phyloP scores from a whole-genome alignment of 306 rosid genomes.

The Begonia peltatifolia region DNA sequence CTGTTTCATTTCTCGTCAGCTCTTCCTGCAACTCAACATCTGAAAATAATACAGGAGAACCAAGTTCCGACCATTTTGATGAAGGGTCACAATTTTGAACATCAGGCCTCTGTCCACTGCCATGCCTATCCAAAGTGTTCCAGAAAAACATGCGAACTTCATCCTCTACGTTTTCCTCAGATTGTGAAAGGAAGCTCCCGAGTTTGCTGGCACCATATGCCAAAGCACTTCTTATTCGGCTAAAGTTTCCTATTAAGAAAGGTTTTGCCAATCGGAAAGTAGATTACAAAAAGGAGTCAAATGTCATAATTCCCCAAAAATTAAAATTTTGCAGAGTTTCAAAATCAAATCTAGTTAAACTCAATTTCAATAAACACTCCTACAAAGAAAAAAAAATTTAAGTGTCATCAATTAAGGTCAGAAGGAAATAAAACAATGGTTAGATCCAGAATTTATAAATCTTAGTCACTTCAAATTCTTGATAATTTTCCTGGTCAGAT shows the following conservation, averaged over 20 bases:
- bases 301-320: neutral
- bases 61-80: neutral
- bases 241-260: constrained; percentile 50
- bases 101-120: constrained; percentile 31
- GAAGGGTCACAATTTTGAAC: constrained; percentile 7
- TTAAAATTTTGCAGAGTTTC: neutral
- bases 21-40: constrained; percentile 6
- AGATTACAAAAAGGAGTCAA: neutral
- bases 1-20: neutral
- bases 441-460: neutral
- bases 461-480: neutral
- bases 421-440: neutral
- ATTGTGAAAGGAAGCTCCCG: constrained; percentile 51
- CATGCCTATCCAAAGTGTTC: constrained; percentile 53
- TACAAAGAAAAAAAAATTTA: too few relatives aligned
- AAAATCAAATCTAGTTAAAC: neutral
- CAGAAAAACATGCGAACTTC: constrained; percentile 53
- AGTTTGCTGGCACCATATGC: constrained; percentile 81
- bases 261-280: neutral
- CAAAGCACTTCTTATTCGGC: constrained; percentile 76
- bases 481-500: neutral
- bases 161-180: constrained; percentile 46
- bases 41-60: constrained; percentile 5
- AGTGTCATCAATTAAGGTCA: too few relatives aligned
- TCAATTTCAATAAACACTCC: too few relatives aligned